Evolutionary conservation across 345 rosid species (phyloP), one percentile per base, ranked within the genome.

Genomic region (Hypericum androsaemum): DNA sequence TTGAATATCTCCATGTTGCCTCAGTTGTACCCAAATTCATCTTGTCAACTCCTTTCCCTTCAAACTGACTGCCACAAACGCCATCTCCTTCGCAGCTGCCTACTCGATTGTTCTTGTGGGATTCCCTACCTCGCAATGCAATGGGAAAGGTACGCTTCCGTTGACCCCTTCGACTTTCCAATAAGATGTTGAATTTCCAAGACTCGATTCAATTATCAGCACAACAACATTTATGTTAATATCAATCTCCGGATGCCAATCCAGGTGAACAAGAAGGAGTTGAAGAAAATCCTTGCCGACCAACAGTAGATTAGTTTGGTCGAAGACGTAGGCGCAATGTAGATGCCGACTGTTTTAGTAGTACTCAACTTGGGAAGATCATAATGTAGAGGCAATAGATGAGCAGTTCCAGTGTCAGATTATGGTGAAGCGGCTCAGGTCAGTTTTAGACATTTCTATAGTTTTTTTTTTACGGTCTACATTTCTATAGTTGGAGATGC

Each of bases 251-350:
- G 32, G 2, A 40, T 41, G 41, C 10, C 52, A 42, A 59, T 70
- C 37, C 75, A 92, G 97, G 97, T 92, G 64, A 92, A 92, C 68
- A 92, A 92, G 50, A 92, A 92, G 57, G 97, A 83, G 69, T 65
- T 88, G 74, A 88, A 81, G 80, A 85, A 72, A 61, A 61, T 69
- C 65, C 64, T 92, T 60, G 64, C 70, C n/a, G 28, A 43, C 39
- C 69, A 81, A 17, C 48, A 61, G 32, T 22, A 22, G 32, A 22
- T 22, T 22, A 22, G 32, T 22, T 22, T 22, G 32, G 32, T 4
- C 32, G 32, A 22, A 22, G 32, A 22, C 2, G 32, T 22, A 1
- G 32, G 32, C 32, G 4, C 32, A 4, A 22, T 1, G 1, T 22
- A 22, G 32, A 1, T 22, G 32, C 32, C 32, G 32, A 22, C 32